Base-by-base conservation (phyloP, 768 basidiomycete species). In the Rhodotorula graminis region DNA sequence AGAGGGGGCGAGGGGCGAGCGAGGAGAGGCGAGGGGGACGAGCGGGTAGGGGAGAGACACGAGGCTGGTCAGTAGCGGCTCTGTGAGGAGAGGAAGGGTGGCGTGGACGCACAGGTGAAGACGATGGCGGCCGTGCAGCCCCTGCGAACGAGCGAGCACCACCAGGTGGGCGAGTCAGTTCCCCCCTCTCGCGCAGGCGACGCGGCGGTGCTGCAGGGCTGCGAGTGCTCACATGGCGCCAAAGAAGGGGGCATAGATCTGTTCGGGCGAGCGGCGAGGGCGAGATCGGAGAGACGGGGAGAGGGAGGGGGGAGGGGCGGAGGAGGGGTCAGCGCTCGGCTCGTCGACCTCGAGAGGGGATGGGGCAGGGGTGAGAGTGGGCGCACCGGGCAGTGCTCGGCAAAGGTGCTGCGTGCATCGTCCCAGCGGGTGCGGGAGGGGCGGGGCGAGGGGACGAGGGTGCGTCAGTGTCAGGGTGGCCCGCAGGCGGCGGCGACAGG, bases 221-320 rank as follows among this genome's bases (percentile, higher is more conserved):
- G 44, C 18, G 44, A 37, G 21, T 3, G 91, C 93, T 44, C 37
- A 72, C 91, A 96, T 93, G 69, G 90, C 92, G 79, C 92, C 92
- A 79, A 99, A 99, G 85, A 97, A 98, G 77, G 95, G 95, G 69
- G 95, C 91, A 83, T 98, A 98, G 65, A 95, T 93, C 75, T 72
- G 61, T 2, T 11, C 27, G 0, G 18, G 9, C 1, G 3, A 3
- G 33, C 27, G 46, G 11, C 40, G 25, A 44, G 59, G 59, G 37
- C 27, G 46, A 10, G 65, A 15, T 33, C 3, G 52, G 29, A 61
- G n/a, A 42, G 29, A 16, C 12, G 31, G 8, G 42, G 37, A 37
- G 18, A 19, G 25, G 19, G 14, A 15, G 29, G 15, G 2, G 29
- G n/a, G 27, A 12, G 55, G 8, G 31, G 2, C 31, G 16, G 33